Evolutionary conservation across 1,139 yeast species (phyloP).

Genomic region (Protomyces lactucae-debilis): DNA sequence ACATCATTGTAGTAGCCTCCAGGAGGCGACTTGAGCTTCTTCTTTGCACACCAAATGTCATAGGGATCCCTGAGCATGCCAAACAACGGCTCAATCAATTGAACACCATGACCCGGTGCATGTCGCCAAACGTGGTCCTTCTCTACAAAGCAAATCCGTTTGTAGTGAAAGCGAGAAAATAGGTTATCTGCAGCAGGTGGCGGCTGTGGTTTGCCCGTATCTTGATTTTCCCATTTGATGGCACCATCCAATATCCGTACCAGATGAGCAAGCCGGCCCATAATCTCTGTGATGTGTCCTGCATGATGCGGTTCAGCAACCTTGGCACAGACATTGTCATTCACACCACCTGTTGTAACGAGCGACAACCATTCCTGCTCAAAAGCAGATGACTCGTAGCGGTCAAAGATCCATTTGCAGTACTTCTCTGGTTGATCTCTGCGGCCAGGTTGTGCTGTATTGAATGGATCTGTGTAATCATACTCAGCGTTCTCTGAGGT

Average conservation of each 20-base stretch:
- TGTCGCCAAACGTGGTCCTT: background rate
- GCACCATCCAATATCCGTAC: background rate
- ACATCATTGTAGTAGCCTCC: background rate
- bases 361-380: constrained; percentile 13
- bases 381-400: constrained; percentile 9
- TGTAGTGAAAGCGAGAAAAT: constrained; percentile 18
- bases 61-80: constrained; percentile 21
- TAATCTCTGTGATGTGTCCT: constrained; percentile 1
- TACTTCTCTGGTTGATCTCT: background rate
- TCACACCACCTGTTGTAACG: constrained; percentile 1
- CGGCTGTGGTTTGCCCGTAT: constrained; percentile 3
- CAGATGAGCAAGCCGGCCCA: constrained; percentile 6
- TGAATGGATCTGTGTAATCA: background rate
- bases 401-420: constrained; percentile 19
- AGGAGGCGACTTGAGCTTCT: background rate
- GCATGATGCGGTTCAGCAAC: constrained; percentile 14
- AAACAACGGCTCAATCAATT: constrained; percentile 20
- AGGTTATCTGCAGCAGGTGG: background rate
- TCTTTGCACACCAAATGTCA: constrained; percentile 5
- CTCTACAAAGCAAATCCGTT: constrained; percentile 3
- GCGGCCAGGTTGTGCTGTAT: too few relatives aligned
- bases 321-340: constrained; percentile 5
- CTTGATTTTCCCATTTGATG: constrained; percentile 4
- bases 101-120: constrained; percentile 10
- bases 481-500: background rate